Conservation (phyloP, 179 eudicot genomes). For the Drosera spatulata region DNA sequence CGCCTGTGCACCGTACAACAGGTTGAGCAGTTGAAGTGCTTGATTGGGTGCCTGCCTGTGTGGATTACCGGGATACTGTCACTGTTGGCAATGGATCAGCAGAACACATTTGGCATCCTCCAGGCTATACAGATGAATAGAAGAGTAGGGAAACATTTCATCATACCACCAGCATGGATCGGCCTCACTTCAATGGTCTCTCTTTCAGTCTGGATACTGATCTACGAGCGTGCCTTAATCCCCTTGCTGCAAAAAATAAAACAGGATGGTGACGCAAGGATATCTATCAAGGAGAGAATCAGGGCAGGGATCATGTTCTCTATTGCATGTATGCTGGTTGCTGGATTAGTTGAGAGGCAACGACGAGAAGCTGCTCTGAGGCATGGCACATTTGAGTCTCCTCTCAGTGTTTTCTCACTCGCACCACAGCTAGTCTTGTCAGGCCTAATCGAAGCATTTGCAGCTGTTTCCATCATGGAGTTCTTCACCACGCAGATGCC, state of each 20-base stretch:
- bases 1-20: conserved; percentile 22
- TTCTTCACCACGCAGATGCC: conserved; percentile 53
- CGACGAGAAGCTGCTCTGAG: conserved; percentile 33
- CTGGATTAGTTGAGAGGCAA: conserved; percentile 24
- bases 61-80: conserved; percentile 24
- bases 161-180: conserved; percentile 62
- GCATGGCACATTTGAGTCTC: conserved; percentile 27
- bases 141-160: conserved; percentile 24
- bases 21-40: conserved; percentile 26
- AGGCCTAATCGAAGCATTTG: conserved; percentile 52
- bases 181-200: conserved; percentile 43
- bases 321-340: conserved; percentile 35
- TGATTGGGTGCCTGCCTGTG: conserved; percentile 23
- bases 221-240: conserved; percentile 38
- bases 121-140: conserved; percentile 42
- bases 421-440: conserved; percentile 48
- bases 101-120: conserved; percentile 25
- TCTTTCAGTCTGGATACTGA: conserved; percentile 41
- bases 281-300: conserved; percentile 25
- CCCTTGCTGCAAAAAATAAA: conserved; percentile 13
- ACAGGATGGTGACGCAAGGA: conserved; percentile 18
- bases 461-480: conserved; percentile 57
- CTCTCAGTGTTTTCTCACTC: conserved; percentile 20
- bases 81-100: conserved; percentile 31
- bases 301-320: conserved; percentile 55